Base-by-base conservation (phyloP, 768 basidiomycete genomes). In the Daedaleopsis nitida region DNA sequence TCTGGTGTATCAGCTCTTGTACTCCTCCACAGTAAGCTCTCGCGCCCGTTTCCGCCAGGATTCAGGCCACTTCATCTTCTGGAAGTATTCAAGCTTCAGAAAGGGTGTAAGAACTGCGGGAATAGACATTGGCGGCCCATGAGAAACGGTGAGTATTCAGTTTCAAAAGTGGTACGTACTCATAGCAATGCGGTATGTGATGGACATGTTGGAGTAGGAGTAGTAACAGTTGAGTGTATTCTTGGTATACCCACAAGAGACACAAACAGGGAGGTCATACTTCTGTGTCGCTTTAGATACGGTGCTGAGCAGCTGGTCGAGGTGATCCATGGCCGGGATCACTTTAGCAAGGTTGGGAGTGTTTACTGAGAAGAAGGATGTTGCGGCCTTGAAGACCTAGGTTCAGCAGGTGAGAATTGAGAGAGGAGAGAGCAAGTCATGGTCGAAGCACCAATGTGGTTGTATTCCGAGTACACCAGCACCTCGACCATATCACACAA, bases 301-400 rank as follows among this genome's bases (percentile, higher is more conserved):
- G 14, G 65, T 62, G 4, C 4, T 3, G 23, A 73, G 65, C n/a
- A 53, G 52, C n/a, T 63, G 21, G 39, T 76, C 60, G 32, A 74
- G 67, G 17, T 59, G 64, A 35, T 72, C 71, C 70, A 72, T 74
- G 13, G 70, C 68, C 2, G 66, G 72, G 35, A 74, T 71, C 11
- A 71, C 68, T 12, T 43, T 65, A 0, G 62, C 53, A 7, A 71
- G 61, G 58, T 55, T 65, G 1, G 68, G 60, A 3, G 48, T 65
- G 17, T 27, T 34, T 10, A 60, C 44, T 19, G 64, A 67, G 53
- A 68, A 66, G 53, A 50, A 63, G 0, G 62, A 39, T 12, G 69
- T 72, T 6, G 69, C 59, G 37, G 48, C 52, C 24, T 60, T 55
- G 52, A 60, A 55, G 10, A 55, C 27, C 59, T 60, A 19, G 37